These are phyloP conservation scores for Coemansia sp. DNA, from an alignment of 192 early-diverging fungal species.

Conservation along the genomic window DNA sequence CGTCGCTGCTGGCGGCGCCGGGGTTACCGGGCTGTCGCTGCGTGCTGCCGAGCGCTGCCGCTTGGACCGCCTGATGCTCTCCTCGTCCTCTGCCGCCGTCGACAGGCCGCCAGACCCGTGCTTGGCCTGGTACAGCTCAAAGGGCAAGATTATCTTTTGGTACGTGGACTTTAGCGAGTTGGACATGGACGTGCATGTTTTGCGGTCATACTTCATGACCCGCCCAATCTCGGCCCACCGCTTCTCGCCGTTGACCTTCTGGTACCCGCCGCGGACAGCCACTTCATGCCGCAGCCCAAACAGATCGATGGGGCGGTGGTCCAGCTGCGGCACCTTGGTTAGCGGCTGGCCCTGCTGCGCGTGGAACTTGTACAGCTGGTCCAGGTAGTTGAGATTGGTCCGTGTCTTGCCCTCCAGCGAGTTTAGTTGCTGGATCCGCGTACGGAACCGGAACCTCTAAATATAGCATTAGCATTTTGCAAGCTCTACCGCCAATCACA, in stretches of 20 bases:
- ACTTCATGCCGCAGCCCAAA: conserved; percentile 82
- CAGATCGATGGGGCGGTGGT: conserved; percentile 84
- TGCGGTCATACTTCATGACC: conserved; percentile 65
- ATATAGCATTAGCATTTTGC: too few relatives aligned
- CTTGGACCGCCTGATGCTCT: conserved; percentile 34
- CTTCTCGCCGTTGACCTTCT: conserved; percentile 67
- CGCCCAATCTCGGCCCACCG: conserved; percentile 88
- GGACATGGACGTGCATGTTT: conserved; percentile 72
- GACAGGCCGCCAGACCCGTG: conserved; percentile 22
- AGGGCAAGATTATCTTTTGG: conserved; percentile 63
- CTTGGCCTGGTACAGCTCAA: conserved; percentile 64
- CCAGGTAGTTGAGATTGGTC: conserved; percentile 82
- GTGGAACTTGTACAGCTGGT: conserved; percentile 90
- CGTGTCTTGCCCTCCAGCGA: conserved; percentile 88
- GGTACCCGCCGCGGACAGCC: conserved; percentile 67
- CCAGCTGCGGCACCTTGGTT: conserved; percentile 76
- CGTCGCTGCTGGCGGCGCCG: background rate
- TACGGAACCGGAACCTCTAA: conserved; percentile 84
- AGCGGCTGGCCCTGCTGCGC: conserved; percentile 70
- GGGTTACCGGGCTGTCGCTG: conserved; percentile 5
- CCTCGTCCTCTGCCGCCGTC: background rate
- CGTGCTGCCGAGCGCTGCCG: conserved; percentile 22
- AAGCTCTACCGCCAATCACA: too few relatives aligned
- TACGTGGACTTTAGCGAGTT: conserved; percentile 71
- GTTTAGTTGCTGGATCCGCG: conserved; percentile 87